Percentiles rank a stretch among this genome's conserved stretches.
phyloP scores from a whole-genome alignment of 2,329 filamentous ascomycete species.

The Dothistroma pini region DNA sequence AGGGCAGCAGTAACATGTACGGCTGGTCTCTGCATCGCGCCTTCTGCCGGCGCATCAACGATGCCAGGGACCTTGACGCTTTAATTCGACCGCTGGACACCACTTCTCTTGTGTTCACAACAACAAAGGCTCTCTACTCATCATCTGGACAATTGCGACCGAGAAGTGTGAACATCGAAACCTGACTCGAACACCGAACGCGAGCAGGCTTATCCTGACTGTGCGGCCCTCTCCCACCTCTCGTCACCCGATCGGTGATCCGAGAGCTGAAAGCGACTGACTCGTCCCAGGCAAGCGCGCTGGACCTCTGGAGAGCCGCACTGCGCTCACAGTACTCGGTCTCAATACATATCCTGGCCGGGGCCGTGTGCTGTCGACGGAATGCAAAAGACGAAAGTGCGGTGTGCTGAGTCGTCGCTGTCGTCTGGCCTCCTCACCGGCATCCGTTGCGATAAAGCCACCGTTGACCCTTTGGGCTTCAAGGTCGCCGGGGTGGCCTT shows the following conservation, averaged over 20 bases:
- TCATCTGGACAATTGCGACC: background rate
- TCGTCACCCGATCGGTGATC: slow-evolving; percentile 17
- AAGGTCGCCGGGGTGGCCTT: slow-evolving; percentile 3
- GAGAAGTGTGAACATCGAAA: background rate
- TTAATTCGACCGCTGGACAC: slow-evolving; percentile 5
- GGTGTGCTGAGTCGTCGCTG: slow-evolving; percentile 7
- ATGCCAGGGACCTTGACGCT: slow-evolving; percentile 16
- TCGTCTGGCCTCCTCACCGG: background rate
- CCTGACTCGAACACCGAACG: slow-evolving; percentile 12
- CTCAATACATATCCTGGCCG: background rate
- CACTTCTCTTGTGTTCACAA: background rate
- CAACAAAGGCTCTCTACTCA: background rate
- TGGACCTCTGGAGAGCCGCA: slow-evolving; percentile 13
- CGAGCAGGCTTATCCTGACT: slow-evolving; percentile 14
- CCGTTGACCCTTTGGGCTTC: background rate
- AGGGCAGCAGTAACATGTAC: slow-evolving; percentile 17
- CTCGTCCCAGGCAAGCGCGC: slow-evolving; percentile 12
- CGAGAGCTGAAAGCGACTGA: slow-evolving; percentile 9
- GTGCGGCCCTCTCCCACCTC: slow-evolving; percentile 3
- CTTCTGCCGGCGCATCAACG: slow-evolving; percentile 14
- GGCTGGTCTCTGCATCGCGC: slow-evolving; percentile 16
- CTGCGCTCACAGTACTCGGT: background rate
- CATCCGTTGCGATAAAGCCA: slow-evolving; percentile 4
- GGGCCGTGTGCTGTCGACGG: background rate
- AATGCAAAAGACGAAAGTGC: background rate